Evolutionary conservation across 129 eudicot species (phyloP).

Genomic region (Scalesia atractyloides): DNA sequence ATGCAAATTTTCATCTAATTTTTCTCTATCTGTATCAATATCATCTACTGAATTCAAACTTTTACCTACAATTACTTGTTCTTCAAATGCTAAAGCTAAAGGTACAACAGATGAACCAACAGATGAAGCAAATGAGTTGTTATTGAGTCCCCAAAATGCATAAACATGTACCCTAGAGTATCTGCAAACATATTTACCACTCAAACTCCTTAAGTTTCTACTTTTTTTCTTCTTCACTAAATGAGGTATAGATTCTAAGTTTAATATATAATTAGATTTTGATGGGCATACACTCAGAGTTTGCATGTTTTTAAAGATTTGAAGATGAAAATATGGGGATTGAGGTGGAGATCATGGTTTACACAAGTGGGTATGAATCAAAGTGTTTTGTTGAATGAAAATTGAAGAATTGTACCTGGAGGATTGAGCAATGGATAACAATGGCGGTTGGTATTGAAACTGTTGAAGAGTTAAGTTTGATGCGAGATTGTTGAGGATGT

Average conservation of each 20-base stretch:
- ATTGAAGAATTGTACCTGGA: slow-evolving; percentile 24
- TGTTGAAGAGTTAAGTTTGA: slow-evolving; percentile 13
- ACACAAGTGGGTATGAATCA: slow-evolving; percentile 1
- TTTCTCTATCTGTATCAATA: slow-evolving; percentile 13
- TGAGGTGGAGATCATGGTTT: slow-evolving; percentile 34
- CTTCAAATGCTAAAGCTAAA: slow-evolving; percentile 56
- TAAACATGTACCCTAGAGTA: neutral
- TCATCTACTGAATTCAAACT: slow-evolving; percentile 34
- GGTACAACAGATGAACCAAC: slow-evolving; percentile 46
- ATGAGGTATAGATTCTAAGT: slow-evolving; percentile 18
- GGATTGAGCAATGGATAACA: slow-evolving; percentile 16
- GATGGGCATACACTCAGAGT: slow-evolving; percentile 27
- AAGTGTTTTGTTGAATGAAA: neutral
- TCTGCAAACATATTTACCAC: slow-evolving; percentile 29
- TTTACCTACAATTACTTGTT: slow-evolving; percentile 39
- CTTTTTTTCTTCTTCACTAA: slow-evolving; percentile 23
- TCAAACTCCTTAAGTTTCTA: slow-evolving; percentile 29
- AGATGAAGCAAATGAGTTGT: slow-evolving; percentile 32
- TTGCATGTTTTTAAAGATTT: slow-evolving; percentile 35
- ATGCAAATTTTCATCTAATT: slow-evolving; percentile 15
- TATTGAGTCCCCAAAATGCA: slow-evolving; percentile 29
- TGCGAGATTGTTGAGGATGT: neutral
- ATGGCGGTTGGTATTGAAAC: slow-evolving; percentile 20
- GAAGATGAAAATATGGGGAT: slow-evolving; percentile 6
- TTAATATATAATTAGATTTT: slow-evolving; percentile 24